A percentile compares a stretch with the other conserved stretches of the same genome.
Conservation (phyloP, 352 stramenopile species). For the Phytophthora uliginosa region DNA sequence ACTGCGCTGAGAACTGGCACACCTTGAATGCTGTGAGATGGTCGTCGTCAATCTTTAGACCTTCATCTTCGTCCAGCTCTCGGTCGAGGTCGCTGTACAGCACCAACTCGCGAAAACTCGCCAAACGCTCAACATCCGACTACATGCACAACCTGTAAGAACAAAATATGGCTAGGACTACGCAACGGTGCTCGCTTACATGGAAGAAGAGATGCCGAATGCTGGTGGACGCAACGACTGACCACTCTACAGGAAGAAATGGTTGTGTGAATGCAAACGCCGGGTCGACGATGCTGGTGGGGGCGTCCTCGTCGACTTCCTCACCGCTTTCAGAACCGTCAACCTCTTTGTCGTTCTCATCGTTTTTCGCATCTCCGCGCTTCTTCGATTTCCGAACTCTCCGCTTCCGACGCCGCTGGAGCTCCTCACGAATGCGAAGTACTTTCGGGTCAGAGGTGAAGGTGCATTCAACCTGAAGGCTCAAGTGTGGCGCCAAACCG, state of each 20-base stretch:
- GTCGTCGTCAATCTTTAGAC: conserved; percentile 60
- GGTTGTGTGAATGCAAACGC: conserved; percentile 66
- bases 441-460: conserved; percentile 45
- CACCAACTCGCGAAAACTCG: conserved; percentile 60
- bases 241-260: conserved; percentile 67
- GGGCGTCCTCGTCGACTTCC: conserved; percentile 3
- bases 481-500: conserved; percentile 31
- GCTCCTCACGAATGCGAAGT: conserved; percentile 32
- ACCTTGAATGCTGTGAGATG: conserved; percentile 62
- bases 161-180: not conserved
- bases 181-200: conserved; percentile 29
- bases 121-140: conserved; percentile 65
- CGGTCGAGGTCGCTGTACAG: conserved; percentile 60
- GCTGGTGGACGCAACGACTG: conserved; percentile 58
- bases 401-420: conserved; percentile 12
- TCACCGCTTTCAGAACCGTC: conserved; percentile 8
- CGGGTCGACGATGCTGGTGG: conserved; percentile 49
- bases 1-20: conserved; percentile 75
- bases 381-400: conserved; percentile 1
- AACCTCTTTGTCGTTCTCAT: not conserved
- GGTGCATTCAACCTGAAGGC: conserved; percentile 47
- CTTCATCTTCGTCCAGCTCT: conserved; percentile 62
- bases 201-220: conserved; percentile 75
- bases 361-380: not conserved
- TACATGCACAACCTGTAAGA: conserved; percentile 15